These are phyloP conservation scores for Solanum hybrid DNA, from an alignment of 305 asterid species.

Conservation along the genomic window DNA sequence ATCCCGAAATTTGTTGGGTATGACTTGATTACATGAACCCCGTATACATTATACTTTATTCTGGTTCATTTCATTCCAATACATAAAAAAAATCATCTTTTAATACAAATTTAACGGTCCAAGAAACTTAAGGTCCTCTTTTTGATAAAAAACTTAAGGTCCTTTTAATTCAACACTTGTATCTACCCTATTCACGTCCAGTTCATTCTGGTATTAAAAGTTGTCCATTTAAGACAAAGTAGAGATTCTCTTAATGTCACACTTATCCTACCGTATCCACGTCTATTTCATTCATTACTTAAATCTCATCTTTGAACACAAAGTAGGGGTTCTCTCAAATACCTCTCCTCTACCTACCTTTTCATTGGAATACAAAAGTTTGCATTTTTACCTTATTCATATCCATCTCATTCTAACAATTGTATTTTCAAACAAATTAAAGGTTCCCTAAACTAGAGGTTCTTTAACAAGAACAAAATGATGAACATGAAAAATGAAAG, in stretches of 20 bases:
- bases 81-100: background rate
- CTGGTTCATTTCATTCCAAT: background rate
- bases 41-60: background rate
- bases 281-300: background rate
- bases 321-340: background rate
- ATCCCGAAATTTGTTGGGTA: background rate
- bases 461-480: background rate
- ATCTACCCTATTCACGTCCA: background rate
- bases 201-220: background rate
- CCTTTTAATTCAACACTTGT: background rate
- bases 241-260: background rate
- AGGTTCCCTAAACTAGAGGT: background rate
- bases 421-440: background rate
- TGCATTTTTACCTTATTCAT: background rate
- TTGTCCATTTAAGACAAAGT: background rate
- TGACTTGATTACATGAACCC: background rate
- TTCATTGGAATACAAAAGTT: background rate
- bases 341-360: background rate
- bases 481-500: background rate
- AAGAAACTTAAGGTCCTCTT: background rate
- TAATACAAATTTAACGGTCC: background rate
- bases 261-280: background rate
- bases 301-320: background rate
- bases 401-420: background rate
- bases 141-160: background rate